Conservation (phyloP, 1,139 yeast species). For the Debaryomyces coudertii region DNA sequence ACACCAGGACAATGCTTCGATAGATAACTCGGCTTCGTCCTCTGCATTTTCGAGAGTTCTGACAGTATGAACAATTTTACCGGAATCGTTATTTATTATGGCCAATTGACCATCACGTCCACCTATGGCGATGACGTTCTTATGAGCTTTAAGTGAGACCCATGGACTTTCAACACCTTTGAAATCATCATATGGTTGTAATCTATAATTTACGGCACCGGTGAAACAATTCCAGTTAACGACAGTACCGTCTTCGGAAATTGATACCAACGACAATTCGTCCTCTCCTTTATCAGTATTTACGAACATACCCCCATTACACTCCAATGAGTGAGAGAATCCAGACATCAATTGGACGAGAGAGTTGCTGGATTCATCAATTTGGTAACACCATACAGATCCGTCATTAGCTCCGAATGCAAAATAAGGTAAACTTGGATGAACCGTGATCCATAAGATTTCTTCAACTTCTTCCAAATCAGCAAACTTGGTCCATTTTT, state of each 20-base stretch:
- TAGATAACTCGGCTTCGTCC: slow-evolving; percentile 72
- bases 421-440: slow-evolving; percentile 73
- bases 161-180: slow-evolving; percentile 82
- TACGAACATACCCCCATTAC: slow-evolving; percentile 77
- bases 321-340: slow-evolving; percentile 75
- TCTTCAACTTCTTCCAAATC: slow-evolving; percentile 87
- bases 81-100: slow-evolving; percentile 72
- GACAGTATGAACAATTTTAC: slow-evolving; percentile 67
- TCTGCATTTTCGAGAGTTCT: slow-evolving; percentile 65
- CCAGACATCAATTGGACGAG: slow-evolving; percentile 78
- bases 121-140: slow-evolving; percentile 68
- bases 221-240: slow-evolving; percentile 91
- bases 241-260: slow-evolving; percentile 86
- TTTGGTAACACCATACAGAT: slow-evolving; percentile 89
- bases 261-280: slow-evolving; percentile 67
- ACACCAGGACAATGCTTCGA: slow-evolving; percentile 89
- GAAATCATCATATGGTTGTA: slow-evolving; percentile 62
- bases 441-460: slow-evolving; percentile 71
- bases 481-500: slow-evolving; percentile 73
- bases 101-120: slow-evolving; percentile 85
- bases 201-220: slow-evolving; percentile 65
- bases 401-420: slow-evolving; percentile 97
- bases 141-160: slow-evolving; percentile 64
- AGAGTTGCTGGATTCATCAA: slow-evolving; percentile 57
- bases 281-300: slow-evolving; percentile 53